Percentiles rank a stretch among this genome's conserved stretches.
phyloP scores from a whole-genome alignment of 2,329 filamentous ascomycete species.

The Septoria linicola region DNA sequence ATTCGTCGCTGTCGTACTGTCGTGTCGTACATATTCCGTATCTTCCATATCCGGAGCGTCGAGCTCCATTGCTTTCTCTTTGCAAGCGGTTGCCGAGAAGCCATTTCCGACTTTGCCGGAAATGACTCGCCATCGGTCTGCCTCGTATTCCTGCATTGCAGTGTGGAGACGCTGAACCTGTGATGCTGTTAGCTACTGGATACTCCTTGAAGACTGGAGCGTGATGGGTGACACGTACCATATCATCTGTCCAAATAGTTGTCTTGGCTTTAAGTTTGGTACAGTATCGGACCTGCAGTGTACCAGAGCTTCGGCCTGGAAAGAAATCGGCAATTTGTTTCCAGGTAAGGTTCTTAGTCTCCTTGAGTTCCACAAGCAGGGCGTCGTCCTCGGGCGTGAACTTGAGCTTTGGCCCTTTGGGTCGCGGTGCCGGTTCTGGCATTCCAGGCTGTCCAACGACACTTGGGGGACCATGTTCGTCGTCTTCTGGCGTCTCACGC shows the following conservation, averaged over 20 bases:
- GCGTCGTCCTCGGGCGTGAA: slow-evolving; percentile 92
- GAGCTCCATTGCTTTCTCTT: slow-evolving; percentile 72
- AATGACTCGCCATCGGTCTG: slow-evolving; percentile 89
- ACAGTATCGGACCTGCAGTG: slow-evolving; percentile 89
- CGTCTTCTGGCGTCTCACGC: slow-evolving; percentile 37
- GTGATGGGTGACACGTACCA: slow-evolving; percentile 56
- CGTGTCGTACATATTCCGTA: slow-evolving; percentile 18
- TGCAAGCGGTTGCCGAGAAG: slow-evolving; percentile 83
- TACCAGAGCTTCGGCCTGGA: slow-evolving; percentile 83
- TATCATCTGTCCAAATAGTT: slow-evolving; percentile 89
- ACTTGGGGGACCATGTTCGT: slow-evolving; percentile 65
- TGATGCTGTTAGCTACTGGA: slow-evolving; percentile 1
- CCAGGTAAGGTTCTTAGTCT: slow-evolving; percentile 93
- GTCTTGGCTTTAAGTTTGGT: slow-evolving; percentile 94
- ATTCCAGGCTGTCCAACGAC: slow-evolving; percentile 85
- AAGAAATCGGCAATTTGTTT: slow-evolving; percentile 98
- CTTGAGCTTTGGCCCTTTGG: slow-evolving; percentile 85
- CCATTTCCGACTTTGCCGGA: slow-evolving; percentile 87
- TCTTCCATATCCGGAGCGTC: slow-evolving; percentile 27
- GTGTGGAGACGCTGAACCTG: slow-evolving; percentile 72
- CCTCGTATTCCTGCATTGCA: slow-evolving; percentile 80
- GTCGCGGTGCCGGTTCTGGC: slow-evolving; percentile 76
- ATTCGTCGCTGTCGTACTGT: slow-evolving; percentile 15
- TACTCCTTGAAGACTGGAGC: too few relatives aligned
- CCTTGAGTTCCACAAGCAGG: slow-evolving; percentile 83